Base-by-base conservation (phyloP, 2,329 filamentous ascomycete species). In the Diaporthe sp. region DNA sequence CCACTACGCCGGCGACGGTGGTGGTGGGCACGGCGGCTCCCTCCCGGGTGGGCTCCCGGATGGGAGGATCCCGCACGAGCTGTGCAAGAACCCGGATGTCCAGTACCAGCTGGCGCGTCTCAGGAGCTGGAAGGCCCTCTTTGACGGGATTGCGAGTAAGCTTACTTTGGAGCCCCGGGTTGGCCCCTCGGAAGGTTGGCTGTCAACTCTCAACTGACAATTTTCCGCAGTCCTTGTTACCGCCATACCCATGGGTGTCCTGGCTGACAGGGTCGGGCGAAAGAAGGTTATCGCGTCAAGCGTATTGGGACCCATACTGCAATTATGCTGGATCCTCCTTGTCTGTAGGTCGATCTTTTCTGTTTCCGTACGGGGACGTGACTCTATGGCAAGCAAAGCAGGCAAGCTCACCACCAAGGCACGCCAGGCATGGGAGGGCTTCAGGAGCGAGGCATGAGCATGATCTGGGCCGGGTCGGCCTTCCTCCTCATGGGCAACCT, bases 401-500 rank as follows among this genome's bases (percentile, higher is more conserved):
- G 7, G 17, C 39, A 67, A 15, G 47, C 49, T 55, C 25, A 53
- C 25, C 20, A 75, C 31, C 67, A 72, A 10, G 39, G 15, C 31
- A 4, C 20, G 10, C 5, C 53, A 77, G 76, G 76, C 31, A 67
- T 73, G 63, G 76, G 76, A 15, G 57, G 61, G 25, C 60, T 75
- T 3, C 68, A 71, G 34, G 34, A 73, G 28, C 70, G 76, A 8
- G 74, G 65, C 25, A 76, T 77, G 73, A 53, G 65, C 8, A 58
- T 73, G 47, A 73, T 77, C 34, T 77, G 76, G 76, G 73, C 65
- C 3, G 75, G 73, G 1, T 77, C 76, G 6, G 51, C 73, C 10
- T 77, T 77, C 60, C 74, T 75, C 39, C 70, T 77, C 15, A 75
- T 77, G 76, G 76, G 76, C 9, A 77, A 77, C 71, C 63, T 77